A percentile compares a stretch with the other conserved stretches of the same genome.
Evolutionary conservation across 345 rosid species (phyloP).

Genomic region (Linum usitatissimum): DNA sequence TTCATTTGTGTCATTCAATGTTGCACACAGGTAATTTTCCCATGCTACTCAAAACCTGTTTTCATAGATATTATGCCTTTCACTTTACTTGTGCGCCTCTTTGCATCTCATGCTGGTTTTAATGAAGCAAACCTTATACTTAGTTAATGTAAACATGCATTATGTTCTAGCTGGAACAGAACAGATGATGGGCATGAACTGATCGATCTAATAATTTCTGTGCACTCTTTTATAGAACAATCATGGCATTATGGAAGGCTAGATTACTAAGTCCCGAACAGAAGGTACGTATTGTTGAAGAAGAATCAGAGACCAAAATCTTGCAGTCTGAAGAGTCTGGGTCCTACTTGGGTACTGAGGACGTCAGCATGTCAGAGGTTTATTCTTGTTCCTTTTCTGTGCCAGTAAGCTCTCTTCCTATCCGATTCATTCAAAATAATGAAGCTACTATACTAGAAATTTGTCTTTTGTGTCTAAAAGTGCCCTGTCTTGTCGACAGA

Average conservation of each 20-base stretch:
- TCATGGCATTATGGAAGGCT: slow-evolving; percentile 96
- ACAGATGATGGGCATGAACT: too few species aligned
- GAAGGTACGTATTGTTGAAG: slow-evolving; percentile 84
- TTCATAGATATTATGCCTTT: neutral
- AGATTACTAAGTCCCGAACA: slow-evolving; percentile 86
- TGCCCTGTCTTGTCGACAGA: slow-evolving; percentile 24
- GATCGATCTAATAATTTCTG: neutral
- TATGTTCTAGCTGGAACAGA: too few species aligned
- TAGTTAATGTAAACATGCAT: too few species aligned
- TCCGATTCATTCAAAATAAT: neutral
- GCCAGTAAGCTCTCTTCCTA: slow-evolving; percentile 43
- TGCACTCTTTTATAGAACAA: slow-evolving; percentile 42
- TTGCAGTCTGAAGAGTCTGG: slow-evolving; percentile 73
- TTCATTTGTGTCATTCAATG: slow-evolving; percentile 84
- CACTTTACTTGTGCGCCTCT: neutral
- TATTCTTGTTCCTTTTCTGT: slow-evolving; percentile 47
- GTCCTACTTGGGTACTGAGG: slow-evolving; percentile 72
- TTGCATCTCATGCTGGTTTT: neutral
- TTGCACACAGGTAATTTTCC: slow-evolving; percentile 63
- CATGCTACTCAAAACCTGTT: neutral
- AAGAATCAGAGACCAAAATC: slow-evolving; percentile 66
- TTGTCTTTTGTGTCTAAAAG: too few species aligned
- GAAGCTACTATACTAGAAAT: neutral
- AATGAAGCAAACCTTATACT: too few species aligned
- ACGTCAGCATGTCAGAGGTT: slow-evolving; percentile 71